Evolutionary conservation across 2,329 filamentous ascomycete genomes (phyloP), one percentile per base, ranked within the genome.

Genomic region (Orbilia brochopaga): DNA sequence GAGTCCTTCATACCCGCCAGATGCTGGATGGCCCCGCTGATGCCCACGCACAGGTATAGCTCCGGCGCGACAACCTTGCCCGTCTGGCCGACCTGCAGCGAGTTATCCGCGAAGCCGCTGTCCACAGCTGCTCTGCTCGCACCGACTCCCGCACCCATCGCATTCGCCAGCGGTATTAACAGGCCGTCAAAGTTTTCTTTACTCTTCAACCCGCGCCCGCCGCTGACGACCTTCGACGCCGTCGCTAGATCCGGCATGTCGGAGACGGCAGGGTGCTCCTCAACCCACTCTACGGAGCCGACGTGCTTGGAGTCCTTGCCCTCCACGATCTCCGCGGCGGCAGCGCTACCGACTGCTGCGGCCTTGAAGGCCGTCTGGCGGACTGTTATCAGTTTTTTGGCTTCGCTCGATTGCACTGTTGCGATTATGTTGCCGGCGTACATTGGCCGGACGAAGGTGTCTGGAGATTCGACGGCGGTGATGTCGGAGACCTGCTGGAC

Each of bases 1-100:
- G 92, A 97, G 79, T 99, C 94, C 85, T 99, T 99, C 94, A 99
- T 99, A 79, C 94, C 94, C 32, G 94, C 94, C 81, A 99, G 81
- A 83, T 99, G 94, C 82, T 99, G 94, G 76, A 99, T 99, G 21
- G 94, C 94, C 60, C 94, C 94, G 7, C 91, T 96, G 77, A 99
- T 97, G 78, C 94, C 94, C 11, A 93, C 92, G 60, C 92, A 95
- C 76, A 99, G 85, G 79, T 99, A 99, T 73, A 99, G 83, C 80
- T 99, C 89, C 69, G 94, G 94, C 52, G 94, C 94, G 61, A 99
- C 93, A 74, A 97, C 96, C 86, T 99, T 99, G 78, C 94, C 94
- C 13, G 94, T 99, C 84, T 99, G 94, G 51, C 94, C 94, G 75
- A 99, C 93, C 82, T 99, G 94, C 76, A 99, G 83, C 80, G 91